Base-by-base conservation (phyloP, 306 rosid genomes). In the Notholithocarpus densiflorus region DNA sequence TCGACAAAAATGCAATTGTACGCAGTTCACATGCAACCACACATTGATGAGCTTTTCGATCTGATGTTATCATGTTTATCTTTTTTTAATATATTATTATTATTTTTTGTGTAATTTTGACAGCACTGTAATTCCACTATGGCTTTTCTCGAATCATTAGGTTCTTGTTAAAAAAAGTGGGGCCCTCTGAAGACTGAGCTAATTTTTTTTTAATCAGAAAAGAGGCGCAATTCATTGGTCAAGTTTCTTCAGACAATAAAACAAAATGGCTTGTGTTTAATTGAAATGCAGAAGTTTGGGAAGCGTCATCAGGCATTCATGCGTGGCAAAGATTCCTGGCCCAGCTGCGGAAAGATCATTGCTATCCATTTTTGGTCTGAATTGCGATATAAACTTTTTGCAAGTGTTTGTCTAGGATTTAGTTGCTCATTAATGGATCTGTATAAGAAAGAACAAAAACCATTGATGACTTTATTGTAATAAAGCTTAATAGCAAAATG, bases 81-180 rank as follows among this genome's bases (percentile, higher is more conserved):
- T 89, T 77, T 57, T 57, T 60, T 64, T 76, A 19, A 68, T 75
- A 32, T 48, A 48, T 79, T 40, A 64, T 61, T 83, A 73, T 74
- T 74, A 11, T 48, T 12, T 0, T 76, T 78, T 68, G 72, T 82
- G n/a, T 75, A 76, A 55, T 75, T 75, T 85, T 78, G 76, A 76
- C 96, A 92, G 98, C 93, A 92, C 97, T 32, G 81, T 96, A 92
- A 77, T 89, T 89, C 84, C 96, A 92, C 87, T 75, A 62, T 75
- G 88, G 80, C 76, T 92, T 92, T 76, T 96, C 89, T 77, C 86
- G 85, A 74, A 68, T 81, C 56, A 83, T 92, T 81, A 83, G 82
- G 77, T 71, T 74, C 51, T 85, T 90, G 80, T 61, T 89, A 79
- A 87, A 84, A 68, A 89, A 89, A 59, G 73, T 68, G 66, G 88